Conservation (phyloP, 176 grass and related monocot genomes). For the Musa acuminata region DNA sequence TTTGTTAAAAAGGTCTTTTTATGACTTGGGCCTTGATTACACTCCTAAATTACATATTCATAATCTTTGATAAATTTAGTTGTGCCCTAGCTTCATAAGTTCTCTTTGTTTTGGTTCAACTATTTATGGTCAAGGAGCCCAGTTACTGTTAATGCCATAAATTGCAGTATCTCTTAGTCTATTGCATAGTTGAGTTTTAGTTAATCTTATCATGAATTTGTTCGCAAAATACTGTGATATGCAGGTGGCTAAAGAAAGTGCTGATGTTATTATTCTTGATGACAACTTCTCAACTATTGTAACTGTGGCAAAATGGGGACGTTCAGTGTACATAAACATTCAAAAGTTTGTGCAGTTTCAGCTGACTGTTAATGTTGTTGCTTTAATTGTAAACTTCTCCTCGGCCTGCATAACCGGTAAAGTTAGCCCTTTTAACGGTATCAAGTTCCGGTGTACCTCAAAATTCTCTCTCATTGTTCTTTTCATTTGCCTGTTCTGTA, state of each 20-base stretch:
- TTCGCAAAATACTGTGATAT: background rate
- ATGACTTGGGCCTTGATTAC: too few relatives aligned
- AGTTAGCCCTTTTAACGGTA: background rate
- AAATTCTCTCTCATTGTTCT: background rate
- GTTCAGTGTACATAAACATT: conserved; percentile 45
- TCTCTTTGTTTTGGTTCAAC: too few relatives aligned
- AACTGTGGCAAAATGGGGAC: conserved; percentile 41
- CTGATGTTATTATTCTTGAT: conserved; percentile 45
- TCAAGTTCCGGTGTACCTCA: background rate
- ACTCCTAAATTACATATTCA: background rate
- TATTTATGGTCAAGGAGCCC: background rate
- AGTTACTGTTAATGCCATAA: background rate
- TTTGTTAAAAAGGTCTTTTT: background rate
- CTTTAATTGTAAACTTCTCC: conserved; percentile 36
- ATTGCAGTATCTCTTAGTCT: background rate
- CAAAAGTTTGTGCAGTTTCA: conserved; percentile 54
- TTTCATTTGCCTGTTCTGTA: background rate
- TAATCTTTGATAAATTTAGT: background rate
- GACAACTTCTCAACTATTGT: conserved; percentile 47
- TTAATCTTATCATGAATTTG: background rate
- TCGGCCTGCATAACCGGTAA: conserved; percentile 50
- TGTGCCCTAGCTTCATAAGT: background rate
- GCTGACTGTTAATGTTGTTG: conserved; percentile 43
- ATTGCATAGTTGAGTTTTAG: background rate
- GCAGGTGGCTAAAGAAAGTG: conserved; percentile 51